These are phyloP conservation scores for Aspergillus tanneri DNA, from an alignment of 2,329 filamentous ascomycete genomes.

Conservation along the genomic window DNA sequence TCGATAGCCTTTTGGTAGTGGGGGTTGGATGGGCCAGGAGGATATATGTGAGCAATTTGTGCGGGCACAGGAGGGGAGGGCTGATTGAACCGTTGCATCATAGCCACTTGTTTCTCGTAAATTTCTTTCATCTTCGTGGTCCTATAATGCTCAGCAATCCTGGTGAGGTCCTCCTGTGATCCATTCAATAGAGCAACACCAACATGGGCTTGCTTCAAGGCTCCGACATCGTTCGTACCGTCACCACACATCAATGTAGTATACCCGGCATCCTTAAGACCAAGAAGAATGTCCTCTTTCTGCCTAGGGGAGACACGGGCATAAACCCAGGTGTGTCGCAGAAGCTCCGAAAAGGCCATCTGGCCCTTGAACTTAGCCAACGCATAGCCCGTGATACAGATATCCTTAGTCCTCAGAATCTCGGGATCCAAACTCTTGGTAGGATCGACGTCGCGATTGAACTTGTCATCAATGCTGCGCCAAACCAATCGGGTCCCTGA, in stretches of 20 bases:
- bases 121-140: slow-evolving; percentile 98
- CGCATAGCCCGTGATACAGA: slow-evolving; percentile 94
- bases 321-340: slow-evolving; percentile 95
- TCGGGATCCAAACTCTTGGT: slow-evolving; percentile 74
- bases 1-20: slow-evolving; percentile 90
- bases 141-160: slow-evolving; percentile 88
- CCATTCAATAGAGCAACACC: slow-evolving; percentile 95
- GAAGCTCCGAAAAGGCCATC: slow-evolving; percentile 69
- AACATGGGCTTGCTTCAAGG: slow-evolving; percentile 95
- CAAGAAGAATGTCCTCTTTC: slow-evolving; percentile 97
- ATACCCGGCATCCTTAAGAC: slow-evolving; percentile 93
- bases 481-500: slow-evolving; percentile 81
- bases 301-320: slow-evolving; percentile 97
- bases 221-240: slow-evolving; percentile 96
- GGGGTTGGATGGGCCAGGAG: slow-evolving; percentile 86
- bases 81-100: slow-evolving; percentile 96
- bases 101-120: slow-evolving; percentile 88
- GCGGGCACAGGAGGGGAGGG: slow-evolving; percentile 87
- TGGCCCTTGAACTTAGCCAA: slow-evolving; percentile 85
- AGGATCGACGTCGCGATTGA: slow-evolving; percentile 81
- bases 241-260: slow-evolving; percentile 99
- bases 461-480: slow-evolving; percentile 90
- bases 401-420: slow-evolving; percentile 81
- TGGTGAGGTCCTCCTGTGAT: slow-evolving; percentile 83
- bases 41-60: slow-evolving; percentile 90